These are phyloP conservation scores for Phytophthora parvispora DNA, from an alignment of 352 stramenopile species.

Conservation along the genomic window DNA sequence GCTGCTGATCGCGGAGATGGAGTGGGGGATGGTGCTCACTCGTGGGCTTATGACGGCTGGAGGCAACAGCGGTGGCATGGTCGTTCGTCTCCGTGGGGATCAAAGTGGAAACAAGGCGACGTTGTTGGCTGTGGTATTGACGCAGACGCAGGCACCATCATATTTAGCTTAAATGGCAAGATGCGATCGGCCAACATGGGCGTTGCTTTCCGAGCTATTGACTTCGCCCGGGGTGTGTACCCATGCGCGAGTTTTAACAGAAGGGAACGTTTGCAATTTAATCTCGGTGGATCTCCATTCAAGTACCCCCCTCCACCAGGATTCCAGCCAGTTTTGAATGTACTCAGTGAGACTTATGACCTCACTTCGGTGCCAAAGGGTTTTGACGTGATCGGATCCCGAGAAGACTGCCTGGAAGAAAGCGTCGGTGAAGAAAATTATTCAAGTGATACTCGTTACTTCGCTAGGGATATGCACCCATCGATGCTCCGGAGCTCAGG, in stretches of 20 bases:
- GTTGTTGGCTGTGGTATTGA: slow-evolving; percentile 93
- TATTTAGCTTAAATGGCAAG: slow-evolving; percentile 95
- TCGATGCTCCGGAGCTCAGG: slow-evolving; percentile 71
- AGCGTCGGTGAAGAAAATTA: slow-evolving; percentile 89
- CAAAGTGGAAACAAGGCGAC: slow-evolving; percentile 94
- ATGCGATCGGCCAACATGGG: slow-evolving; percentile 90
- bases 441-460: slow-evolving; percentile 81
- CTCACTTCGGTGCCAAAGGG: slow-evolving; percentile 67
- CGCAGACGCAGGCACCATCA: slow-evolving; percentile 87
- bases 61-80: slow-evolving; percentile 94
- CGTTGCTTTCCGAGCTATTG: slow-evolving; percentile 81
- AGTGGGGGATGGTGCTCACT: slow-evolving; percentile 93
- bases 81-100: slow-evolving; percentile 86
- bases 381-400: slow-evolving; percentile 80
- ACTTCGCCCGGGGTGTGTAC: slow-evolving; percentile 88
- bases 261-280: slow-evolving; percentile 88
- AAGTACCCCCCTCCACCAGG: slow-evolving; percentile 78
- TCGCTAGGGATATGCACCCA: slow-evolving; percentile 77
- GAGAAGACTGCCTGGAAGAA: slow-evolving; percentile 89
- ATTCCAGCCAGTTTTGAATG: slow-evolving; percentile 86
- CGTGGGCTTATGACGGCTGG: slow-evolving; percentile 96
- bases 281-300: slow-evolving; percentile 86
- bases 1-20: slow-evolving; percentile 91
- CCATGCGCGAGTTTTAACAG: slow-evolving; percentile 92
- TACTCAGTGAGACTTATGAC: slow-evolving; percentile 54